Evolutionary conservation across 331 rosid species (phyloP), one percentile per base, ranked within the genome.

Genomic region (Pyracantha coccinea): DNA sequence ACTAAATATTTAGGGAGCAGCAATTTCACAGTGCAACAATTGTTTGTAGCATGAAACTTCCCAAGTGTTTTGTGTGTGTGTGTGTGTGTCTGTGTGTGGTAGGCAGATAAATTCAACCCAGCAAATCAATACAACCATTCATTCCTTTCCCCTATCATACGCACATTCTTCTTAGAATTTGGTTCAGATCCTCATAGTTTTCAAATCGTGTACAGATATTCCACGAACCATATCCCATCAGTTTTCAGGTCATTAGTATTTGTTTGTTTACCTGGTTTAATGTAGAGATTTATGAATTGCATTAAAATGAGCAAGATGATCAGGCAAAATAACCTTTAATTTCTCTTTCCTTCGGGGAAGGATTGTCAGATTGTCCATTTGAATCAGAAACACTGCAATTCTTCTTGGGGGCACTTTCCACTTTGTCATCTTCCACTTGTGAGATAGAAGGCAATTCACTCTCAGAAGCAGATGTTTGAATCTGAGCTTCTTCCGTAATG

Each of bases 301-400:
- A 79, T 52, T 45, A 70, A 21, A 72, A 59, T 63, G 19, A 74
- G 31, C 31, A 75, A 32, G 68, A 61, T 32, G n/a, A 65, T 62
- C 44, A 57, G 31, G 71, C 41, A 73, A 74, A 71, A 71, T 60
- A 61, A 79, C 97, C 95, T 90, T 82, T 85, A 63, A 79, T 76
- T 31, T 16, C 81, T 80, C 66, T 79, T 81, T 83, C 83, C 69
- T 60, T 78, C 11, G 84, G 82, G 66, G 87, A 52, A 78, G 86
- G 63, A 77, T 61, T 53, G 28, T 68, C 84, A 64, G 71, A 55
- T 81, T 83, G 77, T 76, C 75, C 87, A 75, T 75, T 80, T 64
- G 82, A 63, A 71, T 77, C 68, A 13, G 86, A 58, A 72, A 50
- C 33, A 66, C 61, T 62, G 29, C 29, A 70, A 78, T 60, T 73